Percentiles rank a stretch among this genome's conserved stretches.
phyloP scores from a whole-genome alignment of 352 stramenopile genomes.

The Phytophthora cryptogea region DNA sequence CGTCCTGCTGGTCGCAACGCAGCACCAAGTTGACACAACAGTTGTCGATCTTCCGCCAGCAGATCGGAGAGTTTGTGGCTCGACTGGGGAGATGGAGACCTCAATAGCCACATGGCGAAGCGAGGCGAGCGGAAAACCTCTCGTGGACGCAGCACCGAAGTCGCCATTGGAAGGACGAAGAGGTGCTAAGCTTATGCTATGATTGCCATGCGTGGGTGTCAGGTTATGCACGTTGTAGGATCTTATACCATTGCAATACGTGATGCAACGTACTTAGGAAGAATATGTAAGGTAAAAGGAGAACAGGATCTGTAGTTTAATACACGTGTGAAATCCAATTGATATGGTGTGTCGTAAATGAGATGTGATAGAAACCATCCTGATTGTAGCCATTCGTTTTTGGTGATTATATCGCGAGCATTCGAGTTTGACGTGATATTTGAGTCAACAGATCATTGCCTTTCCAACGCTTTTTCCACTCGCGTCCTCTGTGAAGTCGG shows the following conservation, averaged over 20 bases:
- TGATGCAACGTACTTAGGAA: too few relatives aligned
- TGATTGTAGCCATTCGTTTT: conserved; percentile 18
- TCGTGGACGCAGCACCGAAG: conserved; percentile 6
- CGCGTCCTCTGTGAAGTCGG: conserved; percentile 8
- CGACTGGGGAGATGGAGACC: background rate
- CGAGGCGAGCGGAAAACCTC: conserved; percentile 25
- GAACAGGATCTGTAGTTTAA: too few relatives aligned
- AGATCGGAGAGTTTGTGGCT: conserved; percentile 28
- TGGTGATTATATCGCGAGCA: conserved; percentile 14
- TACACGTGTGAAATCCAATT: too few relatives aligned
- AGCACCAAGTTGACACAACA: conserved; percentile 23
- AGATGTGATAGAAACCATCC: background rate
- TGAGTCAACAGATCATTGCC: conserved; percentile 1
- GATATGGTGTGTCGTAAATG: too few relatives aligned
- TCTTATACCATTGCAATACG: too few relatives aligned
- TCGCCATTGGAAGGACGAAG: background rate
- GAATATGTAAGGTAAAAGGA: too few relatives aligned
- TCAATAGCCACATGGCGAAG: conserved; percentile 46
- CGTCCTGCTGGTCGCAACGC: conserved; percentile 33
- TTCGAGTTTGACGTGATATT: conserved; percentile 6
- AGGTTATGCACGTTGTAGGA: too few relatives aligned
- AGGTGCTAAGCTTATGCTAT: background rate
- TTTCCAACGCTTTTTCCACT: conserved; percentile 18
- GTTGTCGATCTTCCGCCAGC: conserved; percentile 28
- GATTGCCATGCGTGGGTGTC: background rate